A percentile compares a stretch with the other conserved stretches of the same genome.
These are phyloP conservation scores for Coemansia sp. DNA, from an alignment of 192 early-diverging fungal species.

Conservation along the genomic window DNA sequence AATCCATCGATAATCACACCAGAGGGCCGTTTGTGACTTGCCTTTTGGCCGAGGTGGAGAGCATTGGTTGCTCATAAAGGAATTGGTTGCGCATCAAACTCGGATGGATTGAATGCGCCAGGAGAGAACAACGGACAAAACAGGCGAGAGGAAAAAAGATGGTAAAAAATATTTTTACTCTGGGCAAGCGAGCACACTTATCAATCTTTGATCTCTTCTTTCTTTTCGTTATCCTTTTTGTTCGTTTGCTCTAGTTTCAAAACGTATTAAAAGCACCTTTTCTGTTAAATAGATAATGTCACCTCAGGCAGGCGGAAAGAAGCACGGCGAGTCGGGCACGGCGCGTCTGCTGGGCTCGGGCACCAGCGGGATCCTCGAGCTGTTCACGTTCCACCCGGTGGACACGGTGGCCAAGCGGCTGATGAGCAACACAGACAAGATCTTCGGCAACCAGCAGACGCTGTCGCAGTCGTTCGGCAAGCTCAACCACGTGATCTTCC, in stretches of 20 bases:
- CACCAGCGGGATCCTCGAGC: constrained; percentile 89
- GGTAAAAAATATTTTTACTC: not conserved
- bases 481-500: constrained; percentile 88
- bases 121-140: too few species aligned
- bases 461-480: constrained; percentile 62
- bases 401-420: constrained; percentile 98
- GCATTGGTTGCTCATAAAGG: too few species aligned
- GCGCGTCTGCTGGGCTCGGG: constrained; percentile 90
- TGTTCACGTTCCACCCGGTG: constrained; percentile 96
- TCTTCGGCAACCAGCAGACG: constrained; percentile 69
- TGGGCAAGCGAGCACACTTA: not conserved
- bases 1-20: too few species aligned
- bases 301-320: constrained; percentile 54
- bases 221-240: constrained; percentile 6
- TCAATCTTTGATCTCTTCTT: not conserved
- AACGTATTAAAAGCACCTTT: not conserved
- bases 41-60: too few species aligned
- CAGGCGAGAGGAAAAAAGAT: too few species aligned
- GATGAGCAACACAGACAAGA: constrained; percentile 87
- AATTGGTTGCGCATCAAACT: too few species aligned
- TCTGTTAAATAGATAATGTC: constrained; percentile 28
- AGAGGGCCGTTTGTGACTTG: too few species aligned
- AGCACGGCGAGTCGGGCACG: constrained; percentile 80
- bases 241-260: not conserved
- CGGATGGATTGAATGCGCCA: too few species aligned